Evolutionary conservation across 306 rosid species (phyloP).

Genomic region (Canavalia ensiformis): DNA sequence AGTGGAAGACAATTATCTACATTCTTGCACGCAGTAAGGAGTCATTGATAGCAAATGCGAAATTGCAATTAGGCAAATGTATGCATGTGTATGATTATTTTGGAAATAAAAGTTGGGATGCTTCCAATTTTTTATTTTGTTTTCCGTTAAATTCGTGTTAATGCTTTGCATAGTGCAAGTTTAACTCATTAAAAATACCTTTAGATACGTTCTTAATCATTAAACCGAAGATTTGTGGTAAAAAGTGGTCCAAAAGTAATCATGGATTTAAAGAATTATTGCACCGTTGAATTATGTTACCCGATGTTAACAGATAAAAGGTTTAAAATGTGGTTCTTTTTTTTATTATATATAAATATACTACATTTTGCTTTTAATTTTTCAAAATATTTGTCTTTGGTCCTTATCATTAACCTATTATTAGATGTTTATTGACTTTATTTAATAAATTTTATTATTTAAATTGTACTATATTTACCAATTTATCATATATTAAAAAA

Average conservation of each 20-base stretch:
- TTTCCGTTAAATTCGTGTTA: constrained; percentile 19
- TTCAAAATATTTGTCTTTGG: too few species aligned
- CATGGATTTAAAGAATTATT: constrained; percentile 27
- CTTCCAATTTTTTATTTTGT: not conserved
- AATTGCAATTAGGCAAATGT: constrained; percentile 14
- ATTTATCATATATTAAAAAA: too few species aligned
- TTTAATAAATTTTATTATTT: too few species aligned
- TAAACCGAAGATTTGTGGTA: constrained; percentile 30
- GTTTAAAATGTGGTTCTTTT: too few species aligned
- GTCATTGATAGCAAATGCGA: constrained; percentile 15
- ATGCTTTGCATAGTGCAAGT: constrained; percentile 17
- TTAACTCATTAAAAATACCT: constrained; percentile 14
- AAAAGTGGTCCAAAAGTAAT: constrained; percentile 43
- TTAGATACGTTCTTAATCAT: constrained; percentile 45
- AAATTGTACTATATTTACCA: too few species aligned
- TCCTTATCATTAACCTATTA: too few species aligned
- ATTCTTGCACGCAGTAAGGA: constrained; percentile 32
- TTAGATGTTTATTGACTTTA: too few species aligned
- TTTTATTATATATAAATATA: too few species aligned
- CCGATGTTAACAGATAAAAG: not conserved
- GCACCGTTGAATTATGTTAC: constrained; percentile 5
- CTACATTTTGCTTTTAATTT: too few species aligned
- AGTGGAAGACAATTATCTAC: constrained; percentile 40
- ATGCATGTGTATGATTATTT: constrained; percentile 15
- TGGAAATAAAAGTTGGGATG: constrained; percentile 5